Conservation (phyloP, 805 yeast species). For the Jamesozyma lodderae region DNA sequence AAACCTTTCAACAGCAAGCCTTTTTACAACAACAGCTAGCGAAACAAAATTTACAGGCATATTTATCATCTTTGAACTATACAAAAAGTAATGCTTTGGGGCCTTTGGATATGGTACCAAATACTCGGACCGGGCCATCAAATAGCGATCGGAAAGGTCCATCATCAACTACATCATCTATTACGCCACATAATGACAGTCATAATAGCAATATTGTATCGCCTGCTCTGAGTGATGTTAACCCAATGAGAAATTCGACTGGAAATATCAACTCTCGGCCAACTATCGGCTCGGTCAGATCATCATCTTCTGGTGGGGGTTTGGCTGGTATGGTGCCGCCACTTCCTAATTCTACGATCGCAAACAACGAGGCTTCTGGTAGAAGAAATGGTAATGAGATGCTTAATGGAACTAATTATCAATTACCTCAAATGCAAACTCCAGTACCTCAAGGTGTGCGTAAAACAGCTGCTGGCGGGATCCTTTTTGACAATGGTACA, state of each 20-base stretch:
- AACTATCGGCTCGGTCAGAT: too few species aligned
- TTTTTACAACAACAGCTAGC: slow-evolving; percentile 29
- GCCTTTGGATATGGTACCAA: neutral
- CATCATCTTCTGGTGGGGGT: neutral
- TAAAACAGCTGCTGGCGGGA: slow-evolving; percentile 7
- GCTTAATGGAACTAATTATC: too few species aligned
- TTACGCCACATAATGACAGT: neutral
- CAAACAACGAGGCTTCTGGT: too few species aligned
- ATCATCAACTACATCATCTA: slow-evolving; percentile 1
- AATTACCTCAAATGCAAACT: neutral
- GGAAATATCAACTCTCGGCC: too few species aligned
- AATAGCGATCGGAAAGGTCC: neutral
- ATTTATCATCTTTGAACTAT: slow-evolving; percentile 20
- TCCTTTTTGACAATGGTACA: slow-evolving; percentile 34
- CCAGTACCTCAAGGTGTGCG: neutral
- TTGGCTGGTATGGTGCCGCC: neutral
- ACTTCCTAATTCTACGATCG: neutral
- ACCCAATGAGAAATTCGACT: neutral
- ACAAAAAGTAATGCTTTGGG: neutral
- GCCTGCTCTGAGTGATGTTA: slow-evolving; percentile 1
- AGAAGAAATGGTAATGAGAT: too few species aligned
- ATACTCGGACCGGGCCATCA: neutral
- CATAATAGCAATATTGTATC: slow-evolving; percentile 1
- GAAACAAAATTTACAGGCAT: slow-evolving; percentile 29
- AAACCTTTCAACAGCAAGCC: slow-evolving; percentile 27